Percentiles rank a stretch among this genome's conserved stretches.
phyloP scores from a whole-genome alignment of 352 stramenopile species.

The Thraustochytrium striatum region DNA sequence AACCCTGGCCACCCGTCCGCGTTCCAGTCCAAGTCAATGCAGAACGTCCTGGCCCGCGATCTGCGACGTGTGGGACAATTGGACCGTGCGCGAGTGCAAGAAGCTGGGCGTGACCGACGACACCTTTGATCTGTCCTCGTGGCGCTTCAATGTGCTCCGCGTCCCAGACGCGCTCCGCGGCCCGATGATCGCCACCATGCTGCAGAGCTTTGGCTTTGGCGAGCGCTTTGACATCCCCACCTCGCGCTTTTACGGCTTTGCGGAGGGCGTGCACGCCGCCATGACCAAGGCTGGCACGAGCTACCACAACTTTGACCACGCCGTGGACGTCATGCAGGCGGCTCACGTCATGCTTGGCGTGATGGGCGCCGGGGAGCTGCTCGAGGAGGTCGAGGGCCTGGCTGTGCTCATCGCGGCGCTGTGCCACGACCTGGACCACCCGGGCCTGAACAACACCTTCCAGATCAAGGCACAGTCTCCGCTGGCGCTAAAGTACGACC shows the following conservation, averaged over 20 bases:
- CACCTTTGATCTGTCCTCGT: not conserved
- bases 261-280: not conserved
- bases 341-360: constrained; percentile 43
- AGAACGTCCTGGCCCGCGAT: too few relatives aligned
- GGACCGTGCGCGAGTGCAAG: too few relatives aligned
- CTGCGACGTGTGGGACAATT: too few relatives aligned
- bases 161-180: not conserved
- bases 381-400: constrained; percentile 56
- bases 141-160: constrained; percentile 4
- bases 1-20: too few relatives aligned
- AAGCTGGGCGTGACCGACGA: not conserved
- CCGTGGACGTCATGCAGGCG: constrained; percentile 54
- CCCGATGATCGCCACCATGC: not conserved
- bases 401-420: constrained; percentile 71
- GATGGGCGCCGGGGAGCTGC: constrained; percentile 42
- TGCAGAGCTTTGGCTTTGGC: not conserved
- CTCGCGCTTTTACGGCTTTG: not conserved
- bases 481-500: constrained; percentile 75
- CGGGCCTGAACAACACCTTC: constrained; percentile 78
- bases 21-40: too few relatives aligned
- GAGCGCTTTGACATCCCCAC: constrained; percentile 4
- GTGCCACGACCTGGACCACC: constrained; percentile 80
- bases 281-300: constrained; percentile 2
- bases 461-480: constrained; percentile 68
- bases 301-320: constrained; percentile 59